phyloP scores from a whole-genome alignment of 192 early-diverging fungal species.

The Backusella liffmaniae region DNA sequence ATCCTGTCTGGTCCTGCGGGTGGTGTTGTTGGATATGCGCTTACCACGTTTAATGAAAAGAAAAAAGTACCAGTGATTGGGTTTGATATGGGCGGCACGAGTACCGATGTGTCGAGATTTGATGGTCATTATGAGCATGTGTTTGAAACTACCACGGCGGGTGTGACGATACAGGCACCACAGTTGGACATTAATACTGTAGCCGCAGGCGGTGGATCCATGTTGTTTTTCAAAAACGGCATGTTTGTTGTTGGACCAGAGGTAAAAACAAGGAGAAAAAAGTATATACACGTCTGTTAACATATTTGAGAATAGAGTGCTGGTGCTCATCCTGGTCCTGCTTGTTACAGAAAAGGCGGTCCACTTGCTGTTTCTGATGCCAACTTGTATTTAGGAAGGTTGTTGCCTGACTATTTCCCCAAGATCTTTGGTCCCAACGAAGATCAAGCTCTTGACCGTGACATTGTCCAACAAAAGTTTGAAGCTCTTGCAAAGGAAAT shows the following conservation, averaged over 20 bases:
- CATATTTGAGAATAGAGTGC: slow-evolving; percentile 60
- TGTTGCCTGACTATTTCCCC: slow-evolving; percentile 87
- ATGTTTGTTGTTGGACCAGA: slow-evolving; percentile 93
- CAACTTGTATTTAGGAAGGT: slow-evolving; percentile 85
- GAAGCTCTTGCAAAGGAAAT: slow-evolving; percentile 61
- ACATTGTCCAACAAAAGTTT: slow-evolving; percentile 63
- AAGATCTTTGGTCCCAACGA: slow-evolving; percentile 91
- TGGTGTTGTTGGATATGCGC: slow-evolving; percentile 83
- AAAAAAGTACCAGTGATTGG: slow-evolving; percentile 75
- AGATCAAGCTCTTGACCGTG: slow-evolving; percentile 73
- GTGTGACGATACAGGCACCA: slow-evolving; percentile 92
- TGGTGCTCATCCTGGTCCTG: slow-evolving; percentile 92
- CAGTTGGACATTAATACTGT: slow-evolving; percentile 97
- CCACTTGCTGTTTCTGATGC: slow-evolving; percentile 93
- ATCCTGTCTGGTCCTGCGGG: slow-evolving; percentile 95
- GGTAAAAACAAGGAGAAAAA: slow-evolving; percentile 27
- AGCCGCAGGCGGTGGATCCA: slow-evolving; percentile 94
- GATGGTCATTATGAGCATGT: slow-evolving; percentile 89
- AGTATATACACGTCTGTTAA: not conserved
- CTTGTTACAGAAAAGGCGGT: slow-evolving; percentile 94
- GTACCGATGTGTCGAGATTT: slow-evolving; percentile 91
- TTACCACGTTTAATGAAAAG: slow-evolving; percentile 50
- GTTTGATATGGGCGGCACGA: slow-evolving; percentile 96
- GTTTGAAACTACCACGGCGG: slow-evolving; percentile 91
- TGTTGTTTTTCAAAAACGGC: slow-evolving; percentile 89